These are phyloP conservation scores for Penicillium sp. DNA, from an alignment of 2,329 filamentous ascomycete species.

Conservation along the genomic window DNA sequence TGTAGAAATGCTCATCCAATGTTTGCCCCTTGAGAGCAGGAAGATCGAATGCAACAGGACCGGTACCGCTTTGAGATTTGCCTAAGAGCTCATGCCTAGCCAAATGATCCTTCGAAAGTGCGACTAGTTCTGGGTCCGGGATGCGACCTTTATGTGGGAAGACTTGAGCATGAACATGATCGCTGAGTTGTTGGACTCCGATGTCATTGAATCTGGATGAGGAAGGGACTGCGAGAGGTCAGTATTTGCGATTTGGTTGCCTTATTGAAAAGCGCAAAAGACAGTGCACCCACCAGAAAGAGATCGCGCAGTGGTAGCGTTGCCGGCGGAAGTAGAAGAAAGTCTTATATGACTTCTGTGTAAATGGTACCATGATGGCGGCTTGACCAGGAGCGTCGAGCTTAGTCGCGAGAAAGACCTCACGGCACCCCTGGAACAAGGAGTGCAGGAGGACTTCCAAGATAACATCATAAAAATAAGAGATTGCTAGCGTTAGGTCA, in stretches of 20 bases:
- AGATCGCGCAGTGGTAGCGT: constrained; percentile 11
- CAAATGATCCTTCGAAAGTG: constrained; percentile 78
- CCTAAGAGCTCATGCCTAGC: constrained; percentile 80
- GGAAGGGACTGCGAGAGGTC: constrained; percentile 31
- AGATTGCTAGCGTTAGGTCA: constrained; percentile 16
- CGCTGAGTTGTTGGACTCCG: constrained; percentile 88
- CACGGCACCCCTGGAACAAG: constrained; percentile 30
- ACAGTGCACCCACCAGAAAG: constrained; percentile 27
- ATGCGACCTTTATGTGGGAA: constrained; percentile 59
- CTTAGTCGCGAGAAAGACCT: constrained; percentile 26
- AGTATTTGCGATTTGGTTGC: constrained; percentile 15
- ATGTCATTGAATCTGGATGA: constrained; percentile 83
- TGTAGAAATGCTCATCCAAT: constrained; percentile 92
- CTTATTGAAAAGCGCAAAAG: neutral
- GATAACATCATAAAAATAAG: constrained; percentile 19
- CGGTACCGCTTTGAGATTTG: constrained; percentile 75
- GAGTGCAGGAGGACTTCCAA: constrained; percentile 27
- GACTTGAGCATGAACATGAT: constrained; percentile 75
- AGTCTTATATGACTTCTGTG: constrained; percentile 13
- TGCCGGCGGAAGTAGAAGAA: constrained; percentile 8
- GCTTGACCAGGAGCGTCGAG: constrained; percentile 14
- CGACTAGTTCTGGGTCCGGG: constrained; percentile 68
- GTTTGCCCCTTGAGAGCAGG: constrained; percentile 74
- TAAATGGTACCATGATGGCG: constrained; percentile 12
- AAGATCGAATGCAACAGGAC: constrained; percentile 81